Conservation (phyloP, 192 early-diverging fungal genomes). For the Podila epigama region DNA sequence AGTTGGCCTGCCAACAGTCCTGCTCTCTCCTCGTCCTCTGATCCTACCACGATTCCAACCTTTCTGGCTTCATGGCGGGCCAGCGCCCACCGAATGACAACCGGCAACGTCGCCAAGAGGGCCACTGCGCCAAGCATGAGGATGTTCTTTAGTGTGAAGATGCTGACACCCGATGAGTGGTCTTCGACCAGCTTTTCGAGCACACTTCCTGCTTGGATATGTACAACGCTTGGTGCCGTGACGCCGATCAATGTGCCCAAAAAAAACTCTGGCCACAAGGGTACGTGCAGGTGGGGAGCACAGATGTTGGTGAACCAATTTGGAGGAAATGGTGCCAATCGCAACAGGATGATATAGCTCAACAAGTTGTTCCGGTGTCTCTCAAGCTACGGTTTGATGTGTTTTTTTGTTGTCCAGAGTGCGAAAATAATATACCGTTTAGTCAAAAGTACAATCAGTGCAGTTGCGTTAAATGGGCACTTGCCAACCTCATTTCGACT, state of each 20-base stretch:
- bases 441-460: no score
- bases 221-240: slow-evolving; percentile 57
- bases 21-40: background rate
- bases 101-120: slow-evolving; percentile 55
- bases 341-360: slow-evolving; percentile 65
- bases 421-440: background rate
- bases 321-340: slow-evolving; percentile 63
- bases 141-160: slow-evolving; percentile 57
- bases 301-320: slow-evolving; percentile 68
- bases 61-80: slow-evolving; percentile 39
- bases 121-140: slow-evolving; percentile 54
- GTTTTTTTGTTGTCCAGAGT: no score
- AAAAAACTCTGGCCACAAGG: slow-evolving; percentile 56
- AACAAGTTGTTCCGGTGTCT: slow-evolving; percentile 62
- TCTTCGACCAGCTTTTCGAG: slow-evolving; percentile 59
- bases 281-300: slow-evolving; percentile 63
- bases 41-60: slow-evolving; percentile 27
- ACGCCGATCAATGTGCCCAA: slow-evolving; percentile 66
- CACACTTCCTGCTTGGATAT: slow-evolving; percentile 65
- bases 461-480: no score
- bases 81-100: slow-evolving; percentile 48
- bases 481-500: no score
- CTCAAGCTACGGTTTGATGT: slow-evolving; percentile 3
- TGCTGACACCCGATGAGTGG: slow-evolving; percentile 33
- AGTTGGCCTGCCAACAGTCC: background rate